phyloP scores from a whole-genome alignment of 805 yeast genomes.

The Schwanniomyces yamadae region DNA sequence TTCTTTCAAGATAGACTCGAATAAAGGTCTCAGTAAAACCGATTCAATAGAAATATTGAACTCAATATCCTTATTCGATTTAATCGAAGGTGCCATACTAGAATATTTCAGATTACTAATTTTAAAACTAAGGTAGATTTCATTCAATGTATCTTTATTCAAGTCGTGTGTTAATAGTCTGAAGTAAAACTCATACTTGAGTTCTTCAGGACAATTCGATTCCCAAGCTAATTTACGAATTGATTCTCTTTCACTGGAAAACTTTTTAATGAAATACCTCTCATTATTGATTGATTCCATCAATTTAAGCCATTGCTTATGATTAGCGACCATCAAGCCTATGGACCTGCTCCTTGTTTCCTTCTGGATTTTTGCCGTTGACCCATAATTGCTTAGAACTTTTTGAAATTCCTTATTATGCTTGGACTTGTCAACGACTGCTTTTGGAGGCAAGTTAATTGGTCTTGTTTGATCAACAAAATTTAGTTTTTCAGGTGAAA shows the following conservation, averaged over 20 bases:
- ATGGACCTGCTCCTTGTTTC: slow-evolving; percentile 20
- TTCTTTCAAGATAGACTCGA: slow-evolving; percentile 20
- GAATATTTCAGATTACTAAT: slow-evolving; percentile 20
- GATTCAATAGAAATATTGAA: slow-evolving; percentile 25
- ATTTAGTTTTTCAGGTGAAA: slow-evolving; percentile 60
- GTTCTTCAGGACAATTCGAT: slow-evolving; percentile 25
- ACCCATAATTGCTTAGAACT: slow-evolving; percentile 40
- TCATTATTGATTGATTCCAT: slow-evolving; percentile 18
- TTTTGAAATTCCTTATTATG: slow-evolving; percentile 58
- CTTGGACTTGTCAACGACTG: slow-evolving; percentile 45
- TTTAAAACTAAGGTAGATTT: slow-evolving; percentile 17
- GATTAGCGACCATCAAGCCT: slow-evolving; percentile 15
- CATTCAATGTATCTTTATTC: slow-evolving; percentile 14
- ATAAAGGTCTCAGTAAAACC: slow-evolving; percentile 31
- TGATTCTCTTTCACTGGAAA: slow-evolving; percentile 26
- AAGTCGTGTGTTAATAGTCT: slow-evolving; percentile 20
- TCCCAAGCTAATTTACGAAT: slow-evolving; percentile 40
- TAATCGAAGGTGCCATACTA: slow-evolving; percentile 27
- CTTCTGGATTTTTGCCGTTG: slow-evolving; percentile 24
- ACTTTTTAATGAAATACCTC: slow-evolving; percentile 23
- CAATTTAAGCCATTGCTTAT: slow-evolving; percentile 28
- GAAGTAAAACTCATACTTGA: slow-evolving; percentile 28
- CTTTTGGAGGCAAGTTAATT: slow-evolving; percentile 69
- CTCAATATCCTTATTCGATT: slow-evolving; percentile 31
- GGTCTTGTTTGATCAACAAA: slow-evolving; percentile 63